Percentiles rank a stretch among this genome's conserved stretches.
These are phyloP conservation scores for Solioccasus polychromus DNA, from an alignment of 768 basidiomycete genomes.

Conservation along the genomic window DNA sequence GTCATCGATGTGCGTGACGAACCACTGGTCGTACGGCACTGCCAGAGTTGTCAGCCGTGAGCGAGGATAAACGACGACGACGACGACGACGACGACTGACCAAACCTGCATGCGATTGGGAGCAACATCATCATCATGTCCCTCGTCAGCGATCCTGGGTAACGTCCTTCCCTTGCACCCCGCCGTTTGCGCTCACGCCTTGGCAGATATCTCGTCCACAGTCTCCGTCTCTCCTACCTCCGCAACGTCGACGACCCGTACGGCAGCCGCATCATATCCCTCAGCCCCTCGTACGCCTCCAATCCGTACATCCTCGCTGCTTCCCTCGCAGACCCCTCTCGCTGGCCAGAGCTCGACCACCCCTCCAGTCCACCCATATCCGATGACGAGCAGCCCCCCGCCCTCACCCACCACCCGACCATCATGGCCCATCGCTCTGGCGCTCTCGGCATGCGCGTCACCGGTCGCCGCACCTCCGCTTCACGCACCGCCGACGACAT, in stretches of 20 bases:
- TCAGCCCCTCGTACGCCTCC: slow-evolving; percentile 71
- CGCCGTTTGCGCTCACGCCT: background rate
- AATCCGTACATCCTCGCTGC: slow-evolving; percentile 85
- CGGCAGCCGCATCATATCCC: slow-evolving; percentile 74
- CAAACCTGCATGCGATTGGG: slow-evolving; percentile 54
- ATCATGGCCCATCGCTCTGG: slow-evolving; percentile 77
- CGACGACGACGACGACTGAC: slow-evolving; percentile 35
- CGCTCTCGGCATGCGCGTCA: slow-evolving; percentile 73
- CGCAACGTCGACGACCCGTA: slow-evolving; percentile 87
- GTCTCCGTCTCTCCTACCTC: slow-evolving; percentile 81
- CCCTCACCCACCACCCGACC: slow-evolving; percentile 82
- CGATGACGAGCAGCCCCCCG: slow-evolving; percentile 58
- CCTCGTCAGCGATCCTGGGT: slow-evolving; percentile 65
- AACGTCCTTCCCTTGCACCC: slow-evolving; percentile 6
- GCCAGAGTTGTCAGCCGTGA: no score
- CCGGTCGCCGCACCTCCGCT: slow-evolving; percentile 55
- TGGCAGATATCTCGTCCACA: slow-evolving; percentile 73
- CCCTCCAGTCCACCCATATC: slow-evolving; percentile 71
- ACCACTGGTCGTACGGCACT: slow-evolving; percentile 78
- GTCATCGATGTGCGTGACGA: slow-evolving; percentile 64
- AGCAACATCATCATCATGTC: slow-evolving; percentile 47
- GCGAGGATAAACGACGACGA: background rate
- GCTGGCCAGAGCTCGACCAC: slow-evolving; percentile 82
- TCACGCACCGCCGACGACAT: slow-evolving; percentile 35
- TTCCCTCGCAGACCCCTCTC: slow-evolving; percentile 70